phyloP scores from a whole-genome alignment of 192 early-diverging fungal species.

The Rhizophagus clarus region DNA sequence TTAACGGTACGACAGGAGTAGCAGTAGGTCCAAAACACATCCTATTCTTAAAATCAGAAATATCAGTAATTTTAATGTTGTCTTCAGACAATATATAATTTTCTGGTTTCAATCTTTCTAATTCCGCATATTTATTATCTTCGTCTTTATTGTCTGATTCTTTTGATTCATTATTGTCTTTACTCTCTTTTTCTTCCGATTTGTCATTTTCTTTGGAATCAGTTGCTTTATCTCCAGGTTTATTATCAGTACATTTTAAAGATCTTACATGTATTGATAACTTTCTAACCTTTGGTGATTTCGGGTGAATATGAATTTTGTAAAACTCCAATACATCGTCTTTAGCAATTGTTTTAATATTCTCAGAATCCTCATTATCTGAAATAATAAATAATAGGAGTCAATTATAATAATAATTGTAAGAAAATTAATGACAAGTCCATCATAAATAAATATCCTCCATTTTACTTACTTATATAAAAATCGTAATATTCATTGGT shows the following conservation, averaged over 20 bases:
- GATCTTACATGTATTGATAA: neutral
- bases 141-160: neutral
- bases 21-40: neutral
- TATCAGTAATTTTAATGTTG: neutral
- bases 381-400: neutral
- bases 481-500: constrained; percentile 84
- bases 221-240: neutral
- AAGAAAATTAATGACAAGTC: neutral
- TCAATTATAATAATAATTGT: neutral
- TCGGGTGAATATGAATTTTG: neutral
- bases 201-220: neutral
- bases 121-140: neutral
- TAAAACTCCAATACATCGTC: neutral
- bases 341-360: neutral
- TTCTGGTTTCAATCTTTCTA: neutral
- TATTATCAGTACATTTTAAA: neutral
- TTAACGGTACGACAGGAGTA: neutral
- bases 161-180: neutral
- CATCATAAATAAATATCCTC: neutral
- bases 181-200: too few species aligned
- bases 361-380: neutral
- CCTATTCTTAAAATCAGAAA: neutral
- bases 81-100: neutral
- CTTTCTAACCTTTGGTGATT: neutral
- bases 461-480: constrained; percentile 60